Evolutionary conservation across 495 filamentous ascomycete species (phyloP).

Genomic region (Usnea hakonensis): DNA sequence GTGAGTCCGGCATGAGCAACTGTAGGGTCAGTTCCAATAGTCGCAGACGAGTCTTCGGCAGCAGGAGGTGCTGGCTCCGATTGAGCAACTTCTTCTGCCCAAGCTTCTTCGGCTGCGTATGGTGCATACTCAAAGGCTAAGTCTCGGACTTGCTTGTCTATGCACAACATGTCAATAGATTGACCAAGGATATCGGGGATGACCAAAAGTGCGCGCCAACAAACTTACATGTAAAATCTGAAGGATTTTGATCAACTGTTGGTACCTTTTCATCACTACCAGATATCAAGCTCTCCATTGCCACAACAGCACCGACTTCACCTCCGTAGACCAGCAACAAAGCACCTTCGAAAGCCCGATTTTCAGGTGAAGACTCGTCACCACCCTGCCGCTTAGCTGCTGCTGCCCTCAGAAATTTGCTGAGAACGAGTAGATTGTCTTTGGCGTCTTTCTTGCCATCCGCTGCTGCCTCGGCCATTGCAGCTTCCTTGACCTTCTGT

Average conservation of each 20-base stretch:
- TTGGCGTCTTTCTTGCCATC: conserved; percentile 46
- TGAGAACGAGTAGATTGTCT: conserved; percentile 55
- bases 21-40: conserved; percentile 62
- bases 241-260: conserved; percentile 53
- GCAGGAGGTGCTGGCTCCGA: conserved; percentile 35
- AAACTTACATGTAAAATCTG: conserved; percentile 71
- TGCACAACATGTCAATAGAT: conserved; percentile 25
- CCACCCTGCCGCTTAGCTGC: conserved; percentile 60
- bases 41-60: conserved; percentile 30
- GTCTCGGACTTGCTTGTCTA: conserved; percentile 29
- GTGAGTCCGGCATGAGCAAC: conserved; percentile 68
- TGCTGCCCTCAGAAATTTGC: conserved; percentile 73
- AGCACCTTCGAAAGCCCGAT: conserved; percentile 80
- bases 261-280: conserved; percentile 66
- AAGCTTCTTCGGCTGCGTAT: conserved; percentile 35
- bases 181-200: not conserved
- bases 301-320: conserved; percentile 66
- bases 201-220: conserved; percentile 15
- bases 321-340: conserved; percentile 85
- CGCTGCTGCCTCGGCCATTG: conserved; percentile 53
- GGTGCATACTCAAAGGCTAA: conserved; percentile 45
- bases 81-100: conserved; percentile 40
- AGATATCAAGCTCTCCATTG: conserved; percentile 77
- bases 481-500: conserved; percentile 58
- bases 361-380: conserved; percentile 61